Evolutionary conservation across 2,329 filamentous ascomycete genomes (phyloP).

Genomic region (Colletotrichum sp.): DNA sequence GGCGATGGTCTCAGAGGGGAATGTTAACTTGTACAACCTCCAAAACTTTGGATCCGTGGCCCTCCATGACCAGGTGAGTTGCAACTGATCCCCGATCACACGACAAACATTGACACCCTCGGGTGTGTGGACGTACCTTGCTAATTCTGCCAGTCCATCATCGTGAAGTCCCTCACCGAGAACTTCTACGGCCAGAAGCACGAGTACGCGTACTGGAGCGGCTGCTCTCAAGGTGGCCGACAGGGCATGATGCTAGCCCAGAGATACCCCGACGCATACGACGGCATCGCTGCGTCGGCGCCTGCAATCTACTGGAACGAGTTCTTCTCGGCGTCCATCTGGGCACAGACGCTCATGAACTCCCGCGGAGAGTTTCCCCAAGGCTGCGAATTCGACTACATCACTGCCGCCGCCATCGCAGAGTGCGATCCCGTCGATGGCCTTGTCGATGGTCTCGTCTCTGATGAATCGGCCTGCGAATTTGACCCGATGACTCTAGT

Average conservation of each 20-base stretch:
- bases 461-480: constrained; percentile 22
- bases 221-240: constrained; percentile 56
- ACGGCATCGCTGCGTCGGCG: constrained; percentile 38
- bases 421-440: constrained; percentile 28
- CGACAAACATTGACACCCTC: background rate
- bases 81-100: background rate
- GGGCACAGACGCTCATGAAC: background rate
- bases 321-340: background rate
- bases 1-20: constrained; percentile 25
- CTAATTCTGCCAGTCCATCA: constrained; percentile 23
- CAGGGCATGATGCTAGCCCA: constrained; percentile 53
- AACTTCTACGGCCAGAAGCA: constrained; percentile 45
- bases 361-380: background rate
- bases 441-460: constrained; percentile 24
- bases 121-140: background rate
- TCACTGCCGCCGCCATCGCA: constrained; percentile 35
- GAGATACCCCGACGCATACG: constrained; percentile 51
- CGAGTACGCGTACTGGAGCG: constrained; percentile 50
- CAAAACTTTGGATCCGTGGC: constrained; percentile 36
- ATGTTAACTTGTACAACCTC: constrained; percentile 22
- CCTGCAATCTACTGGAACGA: constrained; percentile 26
- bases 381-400: constrained; percentile 31
- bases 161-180: constrained; percentile 52
- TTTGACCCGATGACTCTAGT: constrained; percentile 22
- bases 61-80: constrained; percentile 46